These are phyloP conservation scores for Mucor irregularis DNA, from an alignment of 371 early-diverging fungal genomes.

Conservation along the genomic window DNA sequence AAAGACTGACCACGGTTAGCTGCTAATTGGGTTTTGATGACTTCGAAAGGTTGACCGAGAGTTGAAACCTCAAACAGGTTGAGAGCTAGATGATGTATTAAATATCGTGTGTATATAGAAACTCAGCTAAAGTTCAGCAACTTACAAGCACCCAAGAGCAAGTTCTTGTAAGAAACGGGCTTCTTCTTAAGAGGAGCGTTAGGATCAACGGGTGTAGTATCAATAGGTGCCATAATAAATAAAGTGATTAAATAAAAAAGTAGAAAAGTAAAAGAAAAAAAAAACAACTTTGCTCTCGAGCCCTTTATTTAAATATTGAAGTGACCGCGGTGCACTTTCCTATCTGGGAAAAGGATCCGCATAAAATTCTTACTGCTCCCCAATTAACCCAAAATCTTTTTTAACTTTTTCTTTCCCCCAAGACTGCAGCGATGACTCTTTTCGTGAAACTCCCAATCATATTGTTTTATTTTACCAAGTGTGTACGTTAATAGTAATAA, in stretches of 20 bases:
- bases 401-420: not conserved
- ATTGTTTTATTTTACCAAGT: too few species aligned
- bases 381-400: constrained; percentile 5
- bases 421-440: not conserved
- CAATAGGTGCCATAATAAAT: constrained; percentile 23
- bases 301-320: not conserved
- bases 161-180: constrained; percentile 62
- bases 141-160: constrained; percentile 65
- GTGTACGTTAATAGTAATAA: too few species aligned
- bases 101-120: not conserved
- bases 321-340: constrained; percentile 22
- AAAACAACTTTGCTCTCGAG: not conserved
- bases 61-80: constrained; percentile 87
- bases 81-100: constrained; percentile 30
- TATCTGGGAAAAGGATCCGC: constrained; percentile 28
- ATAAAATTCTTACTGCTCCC: constrained; percentile 3
- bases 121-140: not conserved
- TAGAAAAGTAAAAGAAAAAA: not conserved
- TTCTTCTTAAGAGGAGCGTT: constrained; percentile 54
- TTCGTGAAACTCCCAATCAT: too few species aligned
- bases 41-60: constrained; percentile 91
- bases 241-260: not conserved
- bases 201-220: constrained; percentile 30
- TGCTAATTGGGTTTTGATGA: constrained; percentile 87
- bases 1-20: constrained; percentile 82